Conservation (phyloP, 306 rosid genomes). For the Prunus mira region DNA sequence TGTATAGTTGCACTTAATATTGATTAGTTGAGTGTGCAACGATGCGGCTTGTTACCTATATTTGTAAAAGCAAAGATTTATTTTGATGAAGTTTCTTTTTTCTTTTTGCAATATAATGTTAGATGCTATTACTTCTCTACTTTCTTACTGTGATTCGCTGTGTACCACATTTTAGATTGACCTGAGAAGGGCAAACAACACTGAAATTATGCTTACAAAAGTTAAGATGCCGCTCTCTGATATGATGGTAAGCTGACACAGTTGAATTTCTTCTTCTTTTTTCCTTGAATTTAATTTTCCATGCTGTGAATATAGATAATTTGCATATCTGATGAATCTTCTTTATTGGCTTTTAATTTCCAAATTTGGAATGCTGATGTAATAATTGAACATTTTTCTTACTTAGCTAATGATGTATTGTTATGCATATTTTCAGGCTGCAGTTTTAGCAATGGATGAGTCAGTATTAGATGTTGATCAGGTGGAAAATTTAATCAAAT, state of each 20-base stretch:
- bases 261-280: neutral
- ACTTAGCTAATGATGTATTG: conserved; percentile 20
- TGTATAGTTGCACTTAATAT: neutral
- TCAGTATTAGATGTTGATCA: conserved; percentile 91
- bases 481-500: conserved; percentile 91
- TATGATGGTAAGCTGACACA: conserved; percentile 79
- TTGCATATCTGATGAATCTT: neutral
- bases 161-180: conserved; percentile 60
- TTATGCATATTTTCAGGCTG: conserved; percentile 63
- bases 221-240: conserved; percentile 99
- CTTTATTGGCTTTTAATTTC: neutral
- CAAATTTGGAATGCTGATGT: conserved; percentile 1
- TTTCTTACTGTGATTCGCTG: conserved; percentile 12
- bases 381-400: conserved; percentile 11
- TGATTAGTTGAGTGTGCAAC: conserved; percentile 15
- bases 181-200: conserved; percentile 91
- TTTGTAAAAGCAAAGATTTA: conserved; percentile 14
- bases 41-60: conserved; percentile 25
- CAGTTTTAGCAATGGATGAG: conserved; percentile 86
- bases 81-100: neutral
- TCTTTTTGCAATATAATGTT: conserved; percentile 1
- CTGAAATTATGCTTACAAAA: conserved; percentile 99
- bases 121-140: conserved; percentile 19
- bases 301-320: conserved; percentile 3
- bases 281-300: neutral